phyloP scores from a whole-genome alignment of 2,329 filamentous ascomycete species.

The Samsoniella hepiali region DNA sequence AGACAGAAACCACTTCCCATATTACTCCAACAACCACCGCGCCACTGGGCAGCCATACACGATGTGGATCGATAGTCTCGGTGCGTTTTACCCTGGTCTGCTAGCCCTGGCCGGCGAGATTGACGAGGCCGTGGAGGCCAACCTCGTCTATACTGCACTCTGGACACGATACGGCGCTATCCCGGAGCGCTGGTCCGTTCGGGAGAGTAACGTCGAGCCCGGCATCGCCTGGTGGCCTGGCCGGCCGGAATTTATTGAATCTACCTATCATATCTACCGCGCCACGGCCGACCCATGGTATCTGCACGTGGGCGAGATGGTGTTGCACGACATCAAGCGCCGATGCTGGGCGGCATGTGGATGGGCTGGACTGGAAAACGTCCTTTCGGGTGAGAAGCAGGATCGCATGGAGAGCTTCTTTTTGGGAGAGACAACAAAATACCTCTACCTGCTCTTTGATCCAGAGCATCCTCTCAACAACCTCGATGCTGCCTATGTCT shows the following conservation, averaged over 20 bases:
- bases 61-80: conserved; percentile 94
- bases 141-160: conserved; percentile 84
- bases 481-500: conserved; percentile 83
- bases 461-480: conserved; percentile 81
- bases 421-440: conserved; percentile 92
- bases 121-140: conserved; percentile 85
- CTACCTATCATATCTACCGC: conserved; percentile 91
- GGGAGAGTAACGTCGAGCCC: conserved; percentile 77
- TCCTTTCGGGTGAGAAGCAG: conserved; percentile 76
- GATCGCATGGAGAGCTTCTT: conserved; percentile 99
- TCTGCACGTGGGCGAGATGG: conserved; percentile 93
- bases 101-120: conserved; percentile 82
- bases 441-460: conserved; percentile 89
- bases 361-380: conserved; percentile 86
- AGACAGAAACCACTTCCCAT: conserved; percentile 71
- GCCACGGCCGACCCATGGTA: conserved; percentile 96
- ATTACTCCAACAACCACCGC: conserved; percentile 88
- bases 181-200: conserved; percentile 89
- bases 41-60: conserved; percentile 83
- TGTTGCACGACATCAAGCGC: conserved; percentile 78
- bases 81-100: conserved; percentile 90
- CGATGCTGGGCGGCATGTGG: conserved; percentile 89
- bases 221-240: conserved; percentile 94
- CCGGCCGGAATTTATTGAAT: conserved; percentile 94
- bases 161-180: conserved; percentile 95